phyloP scores from a whole-genome alignment of 371 early-diverging fungal genomes.

The Mortierella sp. region DNA sequence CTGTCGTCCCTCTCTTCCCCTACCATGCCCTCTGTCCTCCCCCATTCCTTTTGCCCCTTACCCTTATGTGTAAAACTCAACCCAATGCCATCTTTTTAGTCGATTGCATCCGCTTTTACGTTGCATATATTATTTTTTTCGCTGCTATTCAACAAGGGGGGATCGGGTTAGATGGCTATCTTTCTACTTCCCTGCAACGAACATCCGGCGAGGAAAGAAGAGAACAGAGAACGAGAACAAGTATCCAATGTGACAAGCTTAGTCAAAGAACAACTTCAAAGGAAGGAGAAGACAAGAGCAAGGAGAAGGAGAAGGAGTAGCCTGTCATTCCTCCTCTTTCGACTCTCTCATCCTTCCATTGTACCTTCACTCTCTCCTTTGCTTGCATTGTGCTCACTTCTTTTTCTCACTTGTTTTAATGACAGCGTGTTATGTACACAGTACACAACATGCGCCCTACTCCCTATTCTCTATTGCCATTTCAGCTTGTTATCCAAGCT shows the following conservation, averaged over 20 bases:
- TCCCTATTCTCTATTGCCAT: not conserved
- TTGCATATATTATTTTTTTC: not conserved
- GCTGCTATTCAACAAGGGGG: not conserved
- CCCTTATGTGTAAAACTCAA: not conserved
- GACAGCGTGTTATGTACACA: not conserved
- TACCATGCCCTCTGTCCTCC: not conserved
- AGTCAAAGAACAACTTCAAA: not conserved
- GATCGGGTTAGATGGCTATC: not conserved
- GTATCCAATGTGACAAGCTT: not conserved
- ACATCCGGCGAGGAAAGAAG: not conserved
- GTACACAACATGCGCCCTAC: not conserved
- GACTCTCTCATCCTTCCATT: not conserved
- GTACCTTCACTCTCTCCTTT: not conserved
- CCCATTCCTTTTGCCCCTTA: not conserved
- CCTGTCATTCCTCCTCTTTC: not conserved
- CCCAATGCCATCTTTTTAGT: not conserved
- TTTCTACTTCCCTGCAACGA: not conserved
- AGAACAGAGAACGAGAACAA: not conserved
- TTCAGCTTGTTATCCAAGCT: not conserved
- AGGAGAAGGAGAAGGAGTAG: not conserved
- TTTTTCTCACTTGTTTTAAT: not conserved
- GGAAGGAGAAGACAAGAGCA: not conserved
- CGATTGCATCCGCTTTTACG: constrained; percentile 6
- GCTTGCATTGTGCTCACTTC: not conserved
- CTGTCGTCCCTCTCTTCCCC: not conserved